Conservation (phyloP, 2,329 filamentous ascomycete genomes). For the Ilyonectria destructans region DNA sequence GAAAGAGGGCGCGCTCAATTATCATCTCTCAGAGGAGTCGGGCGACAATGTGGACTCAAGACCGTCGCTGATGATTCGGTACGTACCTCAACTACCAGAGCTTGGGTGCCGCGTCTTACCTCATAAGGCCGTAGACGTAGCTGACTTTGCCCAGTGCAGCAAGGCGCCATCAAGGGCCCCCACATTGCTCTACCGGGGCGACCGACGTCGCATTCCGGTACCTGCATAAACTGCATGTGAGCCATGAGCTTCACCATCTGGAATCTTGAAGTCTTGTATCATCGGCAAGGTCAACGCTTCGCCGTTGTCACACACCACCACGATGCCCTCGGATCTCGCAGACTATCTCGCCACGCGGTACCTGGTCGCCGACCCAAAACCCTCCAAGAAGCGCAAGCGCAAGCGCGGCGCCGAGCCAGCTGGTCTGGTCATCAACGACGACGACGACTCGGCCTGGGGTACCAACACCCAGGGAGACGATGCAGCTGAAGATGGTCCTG, state of each 20-base stretch:
- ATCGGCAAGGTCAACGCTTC: slow-evolving; percentile 12
- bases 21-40: slow-evolving; percentile 39
- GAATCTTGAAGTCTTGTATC: slow-evolving; percentile 2
- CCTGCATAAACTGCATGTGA: slow-evolving; percentile 44
- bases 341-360: slow-evolving; percentile 95
- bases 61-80: slow-evolving; percentile 38
- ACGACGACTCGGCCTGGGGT: slow-evolving; percentile 72
- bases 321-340: slow-evolving; percentile 76
- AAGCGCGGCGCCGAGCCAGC: slow-evolving; percentile 64
- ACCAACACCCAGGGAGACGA: slow-evolving; percentile 61
- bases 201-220: slow-evolving; percentile 37
- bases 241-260: slow-evolving; percentile 28
- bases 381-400: slow-evolving; percentile 76
- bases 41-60: slow-evolving; percentile 46
- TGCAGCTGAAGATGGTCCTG: slow-evolving; percentile 69
- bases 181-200: slow-evolving; percentile 35
- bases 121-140: slow-evolving; percentile 30
- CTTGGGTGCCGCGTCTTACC: slow-evolving; percentile 33
- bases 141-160: slow-evolving; percentile 11
- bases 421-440: slow-evolving; percentile 77
- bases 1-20: slow-evolving; percentile 29
- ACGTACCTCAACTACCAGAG: slow-evolving; percentile 42
- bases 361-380: slow-evolving; percentile 74
- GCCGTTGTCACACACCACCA: slow-evolving; percentile 18
- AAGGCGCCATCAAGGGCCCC: slow-evolving; percentile 15